Evolutionary conservation across 106 monocot species (phyloP).

Genomic region (Acanthochlamys bracteata): DNA sequence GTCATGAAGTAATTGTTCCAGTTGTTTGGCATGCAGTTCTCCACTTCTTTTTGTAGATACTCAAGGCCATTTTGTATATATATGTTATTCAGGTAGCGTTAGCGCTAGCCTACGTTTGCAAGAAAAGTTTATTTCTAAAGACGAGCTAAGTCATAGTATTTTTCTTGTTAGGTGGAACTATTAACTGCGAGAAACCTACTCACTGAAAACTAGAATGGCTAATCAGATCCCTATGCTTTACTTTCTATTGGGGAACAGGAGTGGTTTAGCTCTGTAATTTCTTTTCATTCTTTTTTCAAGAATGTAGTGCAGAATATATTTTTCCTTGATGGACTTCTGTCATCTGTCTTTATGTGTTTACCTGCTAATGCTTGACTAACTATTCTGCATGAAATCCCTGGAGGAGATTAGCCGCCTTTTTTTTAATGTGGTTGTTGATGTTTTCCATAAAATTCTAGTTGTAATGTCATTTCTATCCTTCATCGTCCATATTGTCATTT

Average conservation of each 20-base stretch:
- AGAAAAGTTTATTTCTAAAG: not conserved
- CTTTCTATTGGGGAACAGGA: slow-evolving; percentile 89
- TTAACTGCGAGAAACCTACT: slow-evolving; percentile 85
- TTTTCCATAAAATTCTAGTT: too few species aligned
- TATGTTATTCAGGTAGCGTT: slow-evolving; percentile 57
- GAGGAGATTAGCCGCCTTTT: too few species aligned
- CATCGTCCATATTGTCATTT: too few species aligned
- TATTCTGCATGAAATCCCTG: too few species aligned
- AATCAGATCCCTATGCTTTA: slow-evolving; percentile 93
- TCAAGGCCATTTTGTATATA: slow-evolving; percentile 41
- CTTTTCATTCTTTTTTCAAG: not conserved
- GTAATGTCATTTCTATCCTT: too few species aligned
- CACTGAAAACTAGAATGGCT: slow-evolving; percentile 93
- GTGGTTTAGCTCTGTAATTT: slow-evolving; percentile 57
- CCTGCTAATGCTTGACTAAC: too few species aligned
- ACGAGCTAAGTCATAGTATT: not conserved
- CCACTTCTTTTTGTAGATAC: slow-evolving; percentile 59
- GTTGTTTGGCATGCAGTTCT: slow-evolving; percentile 52
- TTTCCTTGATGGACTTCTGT: not conserved
- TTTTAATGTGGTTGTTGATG: too few species aligned
- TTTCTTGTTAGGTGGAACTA: slow-evolving; percentile 63
- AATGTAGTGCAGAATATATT: not conserved
- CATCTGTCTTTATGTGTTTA: not conserved
- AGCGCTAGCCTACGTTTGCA: not conserved
- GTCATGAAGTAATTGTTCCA: slow-evolving; percentile 23